Conservation (phyloP, 2,329 filamentous ascomycete genomes). For the Pseudocercospora pini-densiflorae region DNA sequence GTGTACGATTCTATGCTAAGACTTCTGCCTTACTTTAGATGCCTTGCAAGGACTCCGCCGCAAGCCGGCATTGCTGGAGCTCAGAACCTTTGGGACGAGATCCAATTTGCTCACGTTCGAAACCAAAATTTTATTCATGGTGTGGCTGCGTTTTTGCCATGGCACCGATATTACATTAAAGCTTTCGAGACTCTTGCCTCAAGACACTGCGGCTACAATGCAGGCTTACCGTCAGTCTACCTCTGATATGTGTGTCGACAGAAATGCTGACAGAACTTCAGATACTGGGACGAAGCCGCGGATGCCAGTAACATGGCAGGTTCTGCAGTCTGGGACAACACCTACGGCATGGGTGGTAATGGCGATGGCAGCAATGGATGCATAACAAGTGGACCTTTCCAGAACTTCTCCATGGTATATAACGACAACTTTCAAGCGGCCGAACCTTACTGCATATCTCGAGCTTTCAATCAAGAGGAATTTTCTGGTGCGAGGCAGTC, state of each 20-base stretch:
- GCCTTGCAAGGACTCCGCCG: slow-evolving; percentile 26
- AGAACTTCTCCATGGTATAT: slow-evolving; percentile 23
- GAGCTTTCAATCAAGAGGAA: slow-evolving; percentile 18
- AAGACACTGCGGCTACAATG: slow-evolving; percentile 26
- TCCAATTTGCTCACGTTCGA: slow-evolving; percentile 30
- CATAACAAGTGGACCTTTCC: slow-evolving; percentile 25
- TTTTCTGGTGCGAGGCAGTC: slow-evolving; percentile 22
- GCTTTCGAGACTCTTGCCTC: slow-evolving; percentile 26
- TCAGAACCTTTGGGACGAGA: slow-evolving; percentile 28
- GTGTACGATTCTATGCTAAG: background rate
- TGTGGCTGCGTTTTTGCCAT: slow-evolving; percentile 28
- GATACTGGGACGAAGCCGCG: slow-evolving; percentile 28
- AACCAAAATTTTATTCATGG: slow-evolving; percentile 32
- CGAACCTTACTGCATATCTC: slow-evolving; percentile 19
- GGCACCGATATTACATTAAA: slow-evolving; percentile 31
- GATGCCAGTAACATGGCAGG: slow-evolving; percentile 23
- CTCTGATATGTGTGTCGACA: background rate
- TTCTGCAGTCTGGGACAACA: slow-evolving; percentile 26
- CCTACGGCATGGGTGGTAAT: slow-evolving; percentile 25
- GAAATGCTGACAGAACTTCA: background rate
- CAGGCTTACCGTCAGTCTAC: slow-evolving; percentile 24
- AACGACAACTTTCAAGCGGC: slow-evolving; percentile 14
- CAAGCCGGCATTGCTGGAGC: slow-evolving; percentile 28
- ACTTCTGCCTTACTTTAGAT: slow-evolving; percentile 7
- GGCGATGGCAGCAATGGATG: slow-evolving; percentile 17